phyloP scores from a whole-genome alignment of 371 early-diverging fungal genomes.

The Mucor mucedo region DNA sequence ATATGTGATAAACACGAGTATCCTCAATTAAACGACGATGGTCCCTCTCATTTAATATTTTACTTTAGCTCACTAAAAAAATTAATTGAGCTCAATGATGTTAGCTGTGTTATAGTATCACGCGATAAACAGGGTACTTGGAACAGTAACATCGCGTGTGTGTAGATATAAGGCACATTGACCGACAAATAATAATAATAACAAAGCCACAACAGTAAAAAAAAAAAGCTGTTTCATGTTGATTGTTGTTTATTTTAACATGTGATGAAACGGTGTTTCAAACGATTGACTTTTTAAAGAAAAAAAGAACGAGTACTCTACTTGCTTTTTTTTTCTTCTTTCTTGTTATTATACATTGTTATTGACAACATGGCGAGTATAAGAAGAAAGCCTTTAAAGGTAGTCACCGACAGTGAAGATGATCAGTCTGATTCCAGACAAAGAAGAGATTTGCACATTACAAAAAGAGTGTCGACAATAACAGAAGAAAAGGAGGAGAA shows the following conservation, averaged over 20 bases:
- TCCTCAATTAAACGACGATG: too few relatives aligned
- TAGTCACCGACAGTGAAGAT: conserved; percentile 57
- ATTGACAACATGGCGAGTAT: conserved; percentile 15
- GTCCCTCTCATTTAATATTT: too few relatives aligned
- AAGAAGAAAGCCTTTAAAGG: conserved; percentile 38
- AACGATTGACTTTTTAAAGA: not conserved
- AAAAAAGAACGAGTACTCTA: not conserved
- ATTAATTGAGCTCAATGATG: too few relatives aligned
- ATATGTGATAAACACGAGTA: too few relatives aligned
- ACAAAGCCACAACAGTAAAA: too few relatives aligned
- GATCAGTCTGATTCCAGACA: conserved; percentile 49
- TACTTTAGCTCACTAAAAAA: too few relatives aligned
- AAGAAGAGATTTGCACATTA: conserved; percentile 43
- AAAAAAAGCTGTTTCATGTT: not conserved
- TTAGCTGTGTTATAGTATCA: too few relatives aligned
- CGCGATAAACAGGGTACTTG: too few relatives aligned
- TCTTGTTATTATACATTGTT: conserved; percentile 12
- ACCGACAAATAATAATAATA: too few relatives aligned
- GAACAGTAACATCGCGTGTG: too few relatives aligned
- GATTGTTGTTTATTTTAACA: not conserved
- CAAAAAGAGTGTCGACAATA: conserved; percentile 37
- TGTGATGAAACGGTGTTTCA: not conserved
- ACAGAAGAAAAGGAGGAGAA: conserved; percentile 43
- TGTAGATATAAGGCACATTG: too few relatives aligned
- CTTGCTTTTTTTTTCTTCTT: not conserved